Evolutionary conservation across 2,329 filamentous ascomycete genomes (phyloP), one percentile per base, ranked within the genome.

Genomic region (Clarireedia monteithiana): DNA sequence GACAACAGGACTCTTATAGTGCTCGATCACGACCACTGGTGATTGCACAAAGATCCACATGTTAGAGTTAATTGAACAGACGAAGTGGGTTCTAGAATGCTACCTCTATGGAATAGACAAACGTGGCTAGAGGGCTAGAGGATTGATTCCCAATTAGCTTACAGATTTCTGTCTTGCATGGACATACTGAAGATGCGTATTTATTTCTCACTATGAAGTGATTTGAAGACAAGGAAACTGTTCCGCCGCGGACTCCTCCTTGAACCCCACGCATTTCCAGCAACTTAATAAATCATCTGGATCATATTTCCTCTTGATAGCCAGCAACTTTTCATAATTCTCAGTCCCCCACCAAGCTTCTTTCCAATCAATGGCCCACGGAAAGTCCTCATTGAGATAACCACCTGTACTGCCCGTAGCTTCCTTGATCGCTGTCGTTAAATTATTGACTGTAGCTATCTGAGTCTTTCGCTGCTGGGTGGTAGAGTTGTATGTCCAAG

Each of bases 301-400:
- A 58, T 63, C 61, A 50, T 62, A 62, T 36, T 58, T 60, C 30
- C 45, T 58, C 49, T 64, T 63, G 17, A 64, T 64, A 27, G 48
- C 55, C 20, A 59, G 26, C 48, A 64, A 38, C 1, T 27, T 53
- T 6, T 45, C 39, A 48, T 63, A 62, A 44, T 62, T 64, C 12
- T 59, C 45, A 17, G 17, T 7, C 7, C 58, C 56, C 52, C 59
- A 61, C 55, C 53, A 63, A 45, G 48, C 26, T 30, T 58, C 55
- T 27, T 57, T 40, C 59, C 61, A 64, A 55, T 60, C 55, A 9
- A 14, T 15, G 5, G 57, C 61, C 53, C 55, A 61, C n/a, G 56
- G 56, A 34, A 44, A 40, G 4, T 52, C 61, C 47, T 63, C 61
- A 20, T 64, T 64, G 2, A 60, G 42, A 50, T 64, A 64, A 1